Evolutionary conservation across 148 eudicot genomes (phyloP).

Genomic region (Polygonum maritimum): DNA sequence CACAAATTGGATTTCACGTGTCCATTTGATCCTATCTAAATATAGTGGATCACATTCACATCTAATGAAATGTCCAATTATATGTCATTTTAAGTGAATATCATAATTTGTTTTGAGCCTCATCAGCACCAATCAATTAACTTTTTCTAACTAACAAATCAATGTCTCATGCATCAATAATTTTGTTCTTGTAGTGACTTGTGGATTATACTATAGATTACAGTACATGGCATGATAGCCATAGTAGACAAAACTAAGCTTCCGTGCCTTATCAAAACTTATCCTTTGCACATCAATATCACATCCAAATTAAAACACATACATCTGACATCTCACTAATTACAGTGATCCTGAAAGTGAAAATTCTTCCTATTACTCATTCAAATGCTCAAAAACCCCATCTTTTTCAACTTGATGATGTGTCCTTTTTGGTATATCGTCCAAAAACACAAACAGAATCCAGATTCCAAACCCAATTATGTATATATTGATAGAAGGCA

Average conservation of each 20-base stretch:
- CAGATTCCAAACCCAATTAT: neutral
- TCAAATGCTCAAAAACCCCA: no score
- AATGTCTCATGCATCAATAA: no score
- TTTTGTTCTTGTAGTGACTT: no score
- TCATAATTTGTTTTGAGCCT: no score
- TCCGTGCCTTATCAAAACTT: neutral
- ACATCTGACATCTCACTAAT: no score
- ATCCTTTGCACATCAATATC: neutral
- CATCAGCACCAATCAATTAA: no score
- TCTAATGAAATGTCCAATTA: neutral
- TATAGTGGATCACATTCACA: neutral
- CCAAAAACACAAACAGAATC: neutral
- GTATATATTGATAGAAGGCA: neutral
- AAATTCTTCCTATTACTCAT: no score
- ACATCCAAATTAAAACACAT: neutral
- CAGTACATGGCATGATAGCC: no score
- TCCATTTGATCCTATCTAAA: neutral
- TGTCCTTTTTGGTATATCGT: neutral
- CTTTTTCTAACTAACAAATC: no score
- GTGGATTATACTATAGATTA: no score
- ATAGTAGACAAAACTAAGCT: neutral
- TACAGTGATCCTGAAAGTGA: no score
- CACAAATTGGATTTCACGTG: neutral
- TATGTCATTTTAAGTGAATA: no score
- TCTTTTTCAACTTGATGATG: neutral